Evolutionary conservation across 164 flowering plant species (phyloP).

Genomic region (Euptelea pleiosperma): DNA sequence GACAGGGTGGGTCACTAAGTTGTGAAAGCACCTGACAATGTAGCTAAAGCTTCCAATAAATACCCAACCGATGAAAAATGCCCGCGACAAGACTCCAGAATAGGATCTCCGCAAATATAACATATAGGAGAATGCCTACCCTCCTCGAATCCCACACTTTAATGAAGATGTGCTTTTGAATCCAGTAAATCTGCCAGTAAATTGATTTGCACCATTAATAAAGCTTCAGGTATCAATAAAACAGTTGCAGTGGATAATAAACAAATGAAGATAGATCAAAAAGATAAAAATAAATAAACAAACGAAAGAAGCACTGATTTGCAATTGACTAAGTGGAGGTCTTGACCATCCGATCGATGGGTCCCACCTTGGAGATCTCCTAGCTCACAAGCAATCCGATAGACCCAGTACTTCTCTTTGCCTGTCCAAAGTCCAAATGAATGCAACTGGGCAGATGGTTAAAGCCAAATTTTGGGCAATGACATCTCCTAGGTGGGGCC

Average conservation of each 20-base stretch:
- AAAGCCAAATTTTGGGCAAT: too few relatives aligned
- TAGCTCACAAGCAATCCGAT: too few relatives aligned
- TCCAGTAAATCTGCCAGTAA: conserved; percentile 64
- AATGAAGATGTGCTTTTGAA: conserved; percentile 73
- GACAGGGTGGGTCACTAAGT: too few relatives aligned
- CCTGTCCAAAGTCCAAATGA: too few relatives aligned
- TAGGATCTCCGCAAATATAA: conserved; percentile 81
- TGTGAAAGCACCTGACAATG: too few relatives aligned
- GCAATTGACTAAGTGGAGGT: background rate
- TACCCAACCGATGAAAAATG: conserved; percentile 45
- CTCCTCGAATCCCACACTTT: conserved; percentile 74
- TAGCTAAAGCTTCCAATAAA: conserved; percentile 83
- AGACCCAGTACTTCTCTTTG: too few relatives aligned
- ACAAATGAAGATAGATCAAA: too few relatives aligned
- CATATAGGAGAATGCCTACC: conserved; percentile 78
- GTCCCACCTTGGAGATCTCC: too few relatives aligned
- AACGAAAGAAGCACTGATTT: too few relatives aligned
- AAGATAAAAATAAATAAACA: too few relatives aligned
- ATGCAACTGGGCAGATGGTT: too few relatives aligned
- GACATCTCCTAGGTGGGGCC: too few relatives aligned
- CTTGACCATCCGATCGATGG: background rate
- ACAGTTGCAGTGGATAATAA: background rate
- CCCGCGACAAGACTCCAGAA: conserved; percentile 79
- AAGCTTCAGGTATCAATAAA: background rate
- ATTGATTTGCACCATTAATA: conserved; percentile 6